A percentile compares a stretch with the other conserved stretches of the same genome.
Conservation (phyloP, 352 stramenopile genomes). For the Pythium monospermum region DNA sequence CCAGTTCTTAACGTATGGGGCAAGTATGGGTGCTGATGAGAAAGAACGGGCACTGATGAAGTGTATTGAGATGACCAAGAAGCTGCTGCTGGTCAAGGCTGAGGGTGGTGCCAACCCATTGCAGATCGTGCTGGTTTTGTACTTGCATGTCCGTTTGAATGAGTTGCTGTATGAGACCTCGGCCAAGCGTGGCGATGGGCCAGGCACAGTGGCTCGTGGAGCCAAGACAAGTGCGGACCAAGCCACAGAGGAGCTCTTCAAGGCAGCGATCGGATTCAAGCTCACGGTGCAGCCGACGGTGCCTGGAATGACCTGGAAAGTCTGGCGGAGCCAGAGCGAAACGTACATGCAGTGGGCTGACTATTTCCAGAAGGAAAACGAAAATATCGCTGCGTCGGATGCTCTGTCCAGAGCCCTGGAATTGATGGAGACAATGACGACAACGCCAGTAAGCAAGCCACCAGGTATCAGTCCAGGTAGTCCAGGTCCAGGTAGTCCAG, state of each 20-base stretch:
- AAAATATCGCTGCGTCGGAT: conserved; percentile 47
- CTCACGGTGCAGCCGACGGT: conserved; percentile 8
- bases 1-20: conserved; percentile 30
- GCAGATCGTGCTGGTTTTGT: conserved; percentile 44
- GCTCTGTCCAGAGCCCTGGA: conserved; percentile 47
- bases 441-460: too few species aligned
- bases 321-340: conserved; percentile 34
- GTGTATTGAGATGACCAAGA: conserved; percentile 48
- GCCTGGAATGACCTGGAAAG: conserved; percentile 24
- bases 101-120: conserved; percentile 26
- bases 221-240: conserved; percentile 30
- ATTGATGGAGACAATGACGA: conserved; percentile 26
- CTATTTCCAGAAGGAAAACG: conserved; percentile 37
- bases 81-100: conserved; percentile 35
- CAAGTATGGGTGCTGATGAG: conserved; percentile 8
- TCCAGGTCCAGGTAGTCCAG: too few species aligned
- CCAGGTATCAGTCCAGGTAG: too few species aligned
- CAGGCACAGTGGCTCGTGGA: conserved; percentile 10
- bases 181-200: conserved; percentile 1
- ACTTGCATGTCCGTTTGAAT: conserved; percentile 55
- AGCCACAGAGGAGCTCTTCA: conserved; percentile 48
- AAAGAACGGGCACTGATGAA: conserved; percentile 34
- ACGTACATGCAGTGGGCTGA: conserved; percentile 46
- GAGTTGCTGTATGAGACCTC: conserved; percentile 39
- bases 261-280: conserved; percentile 6